A percentile compares a stretch with the other conserved stretches of the same genome.
Evolutionary conservation across 495 filamentous ascomycete genomes (phyloP).

Genomic region (Podospora didyma): DNA sequence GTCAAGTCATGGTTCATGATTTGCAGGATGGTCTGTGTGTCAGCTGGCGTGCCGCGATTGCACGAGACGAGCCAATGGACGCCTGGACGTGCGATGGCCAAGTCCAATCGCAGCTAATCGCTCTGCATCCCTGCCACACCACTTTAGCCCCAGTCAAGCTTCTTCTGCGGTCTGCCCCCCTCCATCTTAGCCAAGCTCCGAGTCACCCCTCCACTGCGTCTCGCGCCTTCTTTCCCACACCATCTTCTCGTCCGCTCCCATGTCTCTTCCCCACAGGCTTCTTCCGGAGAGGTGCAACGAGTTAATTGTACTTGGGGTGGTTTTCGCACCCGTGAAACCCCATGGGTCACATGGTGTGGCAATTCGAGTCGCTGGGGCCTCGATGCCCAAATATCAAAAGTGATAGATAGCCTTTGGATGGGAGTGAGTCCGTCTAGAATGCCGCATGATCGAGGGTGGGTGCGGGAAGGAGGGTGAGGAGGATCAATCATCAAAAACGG

Average conservation of each 20-base stretch:
- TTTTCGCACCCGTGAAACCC: constrained; percentile 11
- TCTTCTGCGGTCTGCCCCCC: constrained; percentile 15
- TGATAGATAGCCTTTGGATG: not conserved
- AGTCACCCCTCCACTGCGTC: constrained; percentile 11
- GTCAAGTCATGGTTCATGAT: constrained; percentile 25
- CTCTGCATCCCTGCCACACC: constrained; percentile 19
- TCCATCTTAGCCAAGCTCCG: constrained; percentile 18
- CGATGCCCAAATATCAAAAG: not conserved
- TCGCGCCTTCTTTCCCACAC: constrained; percentile 19
- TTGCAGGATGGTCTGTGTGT: constrained; percentile 29
- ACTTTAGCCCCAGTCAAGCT: constrained; percentile 8
- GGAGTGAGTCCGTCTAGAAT: not conserved
- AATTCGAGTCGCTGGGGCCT: constrained; percentile 2
- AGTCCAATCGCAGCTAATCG: constrained; percentile 24
- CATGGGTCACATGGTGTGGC: constrained; percentile 24
- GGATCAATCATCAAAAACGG: not conserved
- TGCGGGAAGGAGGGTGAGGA: not conserved
- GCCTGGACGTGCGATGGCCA: constrained; percentile 10
- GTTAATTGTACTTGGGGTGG: constrained; percentile 20
- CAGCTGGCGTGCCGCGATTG: constrained; percentile 24
- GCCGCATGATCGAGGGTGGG: not conserved
- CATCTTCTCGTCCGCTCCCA: constrained; percentile 19
- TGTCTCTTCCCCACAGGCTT: constrained; percentile 20
- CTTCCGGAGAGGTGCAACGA: constrained; percentile 15
- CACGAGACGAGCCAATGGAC: constrained; percentile 19